phyloP scores from a whole-genome alignment of 257 asterid genomes.

The Handroanthus guayacan region DNA sequence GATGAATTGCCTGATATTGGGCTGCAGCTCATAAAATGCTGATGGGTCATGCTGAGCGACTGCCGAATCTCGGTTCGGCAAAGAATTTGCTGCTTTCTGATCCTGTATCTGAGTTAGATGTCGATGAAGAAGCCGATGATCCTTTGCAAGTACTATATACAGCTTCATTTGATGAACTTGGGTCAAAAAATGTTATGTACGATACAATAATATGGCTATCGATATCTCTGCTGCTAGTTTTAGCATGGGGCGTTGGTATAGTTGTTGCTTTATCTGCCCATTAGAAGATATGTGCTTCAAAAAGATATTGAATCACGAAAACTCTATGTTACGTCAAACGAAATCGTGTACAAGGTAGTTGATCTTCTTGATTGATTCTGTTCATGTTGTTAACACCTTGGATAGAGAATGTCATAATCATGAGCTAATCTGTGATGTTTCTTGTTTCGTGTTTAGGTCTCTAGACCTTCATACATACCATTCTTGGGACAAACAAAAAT shows the following conservation, averaged over 20 bases:
- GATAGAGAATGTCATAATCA: background rate
- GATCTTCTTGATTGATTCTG: conserved; percentile 20
- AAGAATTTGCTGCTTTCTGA: conserved; percentile 54
- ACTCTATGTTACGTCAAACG: conserved; percentile 61
- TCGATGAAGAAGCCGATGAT: conserved; percentile 53
- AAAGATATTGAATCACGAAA: conserved; percentile 71
- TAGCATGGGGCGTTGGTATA: conserved; percentile 84
- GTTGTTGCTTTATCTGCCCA: conserved; percentile 72
- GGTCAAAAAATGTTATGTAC: conserved; percentile 54
- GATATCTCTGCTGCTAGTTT: conserved; percentile 67
- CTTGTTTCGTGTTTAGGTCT: conserved; percentile 49
- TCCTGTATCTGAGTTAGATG: conserved; percentile 57
- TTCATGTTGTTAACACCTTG: conserved; percentile 2
- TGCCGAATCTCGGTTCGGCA: conserved; percentile 50
- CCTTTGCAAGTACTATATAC: conserved; percentile 47
- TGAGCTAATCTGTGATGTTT: conserved; percentile 25
- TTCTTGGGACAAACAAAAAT: conserved; percentile 58
- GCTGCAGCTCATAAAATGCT: conserved; percentile 46
- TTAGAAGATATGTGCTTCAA: conserved; percentile 67
- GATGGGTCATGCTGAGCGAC: conserved; percentile 59
- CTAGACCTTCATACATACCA: conserved; percentile 78
- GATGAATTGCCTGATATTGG: conserved; percentile 29
- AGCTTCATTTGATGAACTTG: conserved; percentile 72
- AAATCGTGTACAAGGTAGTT: conserved; percentile 67
- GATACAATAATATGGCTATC: conserved; percentile 73